Conservation (phyloP, 176 grass and related monocot genomes). For the Avena insularis region DNA sequence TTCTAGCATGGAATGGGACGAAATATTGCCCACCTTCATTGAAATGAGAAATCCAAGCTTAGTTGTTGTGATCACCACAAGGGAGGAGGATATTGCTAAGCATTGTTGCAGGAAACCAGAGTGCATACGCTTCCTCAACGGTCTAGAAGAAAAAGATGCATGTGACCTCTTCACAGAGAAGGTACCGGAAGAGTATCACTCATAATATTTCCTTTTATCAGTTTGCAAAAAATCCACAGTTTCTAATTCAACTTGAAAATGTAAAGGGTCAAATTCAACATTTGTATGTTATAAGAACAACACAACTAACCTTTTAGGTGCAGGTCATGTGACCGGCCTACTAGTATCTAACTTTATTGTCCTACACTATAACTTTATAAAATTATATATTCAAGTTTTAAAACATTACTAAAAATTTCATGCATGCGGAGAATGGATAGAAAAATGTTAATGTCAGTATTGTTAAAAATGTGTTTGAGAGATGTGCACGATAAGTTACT, state of each 20-base stretch:
- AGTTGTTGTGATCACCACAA: constrained; percentile 41
- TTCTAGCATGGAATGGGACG: neutral
- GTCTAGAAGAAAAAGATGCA: neutral
- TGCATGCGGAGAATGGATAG: neutral
- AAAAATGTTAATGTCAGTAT: neutral
- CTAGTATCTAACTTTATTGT: neutral
- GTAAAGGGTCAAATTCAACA: neutral
- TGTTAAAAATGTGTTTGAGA: neutral
- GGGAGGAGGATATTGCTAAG: neutral
- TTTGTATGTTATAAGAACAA: neutral
- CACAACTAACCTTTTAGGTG: neutral
- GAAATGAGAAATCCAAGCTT: neutral
- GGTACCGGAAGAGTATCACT: neutral
- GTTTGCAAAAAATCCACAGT: too few relatives aligned
- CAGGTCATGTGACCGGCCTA: neutral
- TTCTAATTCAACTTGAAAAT: neutral
- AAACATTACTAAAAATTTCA: neutral
- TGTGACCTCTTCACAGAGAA: constrained; percentile 22
- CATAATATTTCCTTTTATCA: neutral
- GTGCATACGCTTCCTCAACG: neutral
- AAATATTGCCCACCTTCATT: neutral
- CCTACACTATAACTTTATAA: neutral
- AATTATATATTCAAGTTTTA: neutral
- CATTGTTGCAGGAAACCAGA: neutral
- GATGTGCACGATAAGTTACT: neutral